phyloP scores from a whole-genome alignment of 129 eudicot species.

The Arctium minus region DNA sequence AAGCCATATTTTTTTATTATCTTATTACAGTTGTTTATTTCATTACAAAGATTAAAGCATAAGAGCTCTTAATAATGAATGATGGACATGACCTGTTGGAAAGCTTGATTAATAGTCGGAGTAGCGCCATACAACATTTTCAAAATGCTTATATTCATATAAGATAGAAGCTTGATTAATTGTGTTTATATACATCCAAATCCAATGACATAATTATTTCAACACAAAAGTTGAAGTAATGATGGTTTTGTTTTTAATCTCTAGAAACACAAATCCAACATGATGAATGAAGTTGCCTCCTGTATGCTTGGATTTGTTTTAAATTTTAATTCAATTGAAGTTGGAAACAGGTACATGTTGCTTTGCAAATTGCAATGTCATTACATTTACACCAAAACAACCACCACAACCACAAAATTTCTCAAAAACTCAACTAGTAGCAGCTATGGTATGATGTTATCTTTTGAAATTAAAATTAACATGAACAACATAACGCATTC shows the following conservation, averaged over 20 bases:
- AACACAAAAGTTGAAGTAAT: neutral
- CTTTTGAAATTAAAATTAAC: constrained; percentile 60
- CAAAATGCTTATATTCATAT: neutral
- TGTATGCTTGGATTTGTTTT: neutral
- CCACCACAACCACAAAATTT: neutral
- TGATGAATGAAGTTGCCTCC: neutral
- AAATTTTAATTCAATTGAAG: neutral
- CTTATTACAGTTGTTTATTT: too few relatives aligned
- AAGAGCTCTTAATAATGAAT: neutral
- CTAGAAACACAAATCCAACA: too few relatives aligned
- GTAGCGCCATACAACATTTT: neutral
- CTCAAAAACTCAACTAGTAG: neutral
- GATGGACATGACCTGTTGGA: too few relatives aligned
- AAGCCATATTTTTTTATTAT: too few relatives aligned
- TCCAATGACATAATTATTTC: neutral
- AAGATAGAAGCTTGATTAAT: too few relatives aligned
- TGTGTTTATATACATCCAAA: neutral
- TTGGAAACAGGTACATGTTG: neutral
- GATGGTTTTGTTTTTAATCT: too few relatives aligned
- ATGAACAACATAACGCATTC: constrained; percentile 91
- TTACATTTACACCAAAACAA: neutral
- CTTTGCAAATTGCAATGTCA: neutral
- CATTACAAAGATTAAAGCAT: neutral
- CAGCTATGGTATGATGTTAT: neutral
- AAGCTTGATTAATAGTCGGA: neutral